phyloP scores from a whole-genome alignment of 225 moss, liverwort and hornwort species.

The Polytrichum formosum region DNA sequence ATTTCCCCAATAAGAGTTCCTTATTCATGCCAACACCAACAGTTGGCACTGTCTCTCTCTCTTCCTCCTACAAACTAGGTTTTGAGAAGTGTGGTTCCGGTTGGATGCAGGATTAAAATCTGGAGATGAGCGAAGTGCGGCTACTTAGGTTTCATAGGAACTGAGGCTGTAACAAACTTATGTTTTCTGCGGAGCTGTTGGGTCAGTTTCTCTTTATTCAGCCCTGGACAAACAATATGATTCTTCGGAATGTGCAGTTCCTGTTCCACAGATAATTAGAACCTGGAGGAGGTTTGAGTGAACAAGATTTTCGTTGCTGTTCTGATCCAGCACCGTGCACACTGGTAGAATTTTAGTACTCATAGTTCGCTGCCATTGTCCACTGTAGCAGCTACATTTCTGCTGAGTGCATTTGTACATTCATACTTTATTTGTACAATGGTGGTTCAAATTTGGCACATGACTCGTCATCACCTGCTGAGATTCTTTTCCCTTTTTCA shows the following conservation, averaged over 20 bases:
- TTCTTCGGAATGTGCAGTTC: constrained; percentile 54
- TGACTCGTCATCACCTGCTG: not conserved
- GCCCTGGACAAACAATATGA: constrained; percentile 54
- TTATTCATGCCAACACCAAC: no score
- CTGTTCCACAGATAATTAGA: constrained; percentile 55
- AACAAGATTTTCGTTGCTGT: constrained; percentile 46
- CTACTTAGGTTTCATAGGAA: constrained; percentile 31
- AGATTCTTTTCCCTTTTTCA: no score
- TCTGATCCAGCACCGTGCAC: constrained; percentile 58
- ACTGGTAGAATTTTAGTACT: constrained; percentile 44
- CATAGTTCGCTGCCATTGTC: constrained; percentile 43
- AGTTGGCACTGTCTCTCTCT: no score
- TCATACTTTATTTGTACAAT: constrained; percentile 37
- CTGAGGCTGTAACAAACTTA: constrained; percentile 12
- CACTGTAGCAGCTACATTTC: constrained; percentile 41
- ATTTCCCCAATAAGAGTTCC: no score
- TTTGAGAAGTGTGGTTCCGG: not conserved
- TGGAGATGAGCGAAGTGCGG: constrained; percentile 45
- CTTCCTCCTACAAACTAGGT: no score
- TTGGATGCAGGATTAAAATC: constrained; percentile 30
- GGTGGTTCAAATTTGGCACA: constrained; percentile 26
- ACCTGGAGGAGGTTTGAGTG: constrained; percentile 53
- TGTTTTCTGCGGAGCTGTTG: constrained; percentile 34
- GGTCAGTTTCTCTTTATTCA: constrained; percentile 31
- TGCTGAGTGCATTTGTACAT: constrained; percentile 59